These are phyloP conservation scores for Plasmodium malariae DNA, from an alignment of 169 alveolate species.

Conservation along the genomic window DNA sequence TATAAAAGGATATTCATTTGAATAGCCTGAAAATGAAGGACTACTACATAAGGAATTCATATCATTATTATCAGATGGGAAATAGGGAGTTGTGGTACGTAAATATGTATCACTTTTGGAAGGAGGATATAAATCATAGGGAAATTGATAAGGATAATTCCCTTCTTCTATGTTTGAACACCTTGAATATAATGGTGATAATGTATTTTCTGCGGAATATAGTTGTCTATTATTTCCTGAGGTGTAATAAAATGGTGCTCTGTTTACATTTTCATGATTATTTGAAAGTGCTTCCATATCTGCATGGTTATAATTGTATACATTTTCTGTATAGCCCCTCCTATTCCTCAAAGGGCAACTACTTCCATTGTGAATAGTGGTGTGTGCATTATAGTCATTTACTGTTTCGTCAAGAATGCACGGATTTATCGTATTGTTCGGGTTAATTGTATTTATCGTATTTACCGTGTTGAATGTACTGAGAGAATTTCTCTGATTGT, in stretches of 20 bases:
- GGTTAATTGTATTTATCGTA: background rate
- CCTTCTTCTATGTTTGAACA: background rate
- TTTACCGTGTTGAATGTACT: background rate
- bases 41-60: conserved; percentile 10
- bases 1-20: conserved; percentile 27
- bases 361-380: background rate
- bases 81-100: background rate
- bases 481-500: background rate
- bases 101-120: background rate
- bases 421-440: background rate
- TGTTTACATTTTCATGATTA: background rate
- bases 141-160: background rate
- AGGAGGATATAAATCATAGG: background rate
- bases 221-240: conserved; percentile 10
- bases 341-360: background rate
- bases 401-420: background rate
- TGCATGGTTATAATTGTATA: conserved; percentile 20
- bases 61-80: background rate
- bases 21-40: conserved; percentile 18
- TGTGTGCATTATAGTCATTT: background rate
- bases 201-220: conserved; percentile 14
- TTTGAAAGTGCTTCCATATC: background rate
- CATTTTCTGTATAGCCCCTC: conserved; percentile 1
- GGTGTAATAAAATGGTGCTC: background rate
- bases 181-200: conserved; percentile 11